A percentile compares a stretch with the other conserved stretches of the same genome.
These are phyloP conservation scores for Brassica napus DNA, from an alignment of 345 rosid genomes.

Conservation along the genomic window Da-Ae NC_063451.1:35863501-35864000, in stretches of 20 bases:
- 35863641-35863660: slow-evolving; percentile 37
- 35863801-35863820: slow-evolving; percentile 22
- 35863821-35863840: slow-evolving; percentile 10
- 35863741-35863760: slow-evolving; percentile 34
- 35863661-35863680: slow-evolving; percentile 27
- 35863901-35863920: not conserved
- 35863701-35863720: slow-evolving; percentile 31
- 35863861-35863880: slow-evolving; percentile 37
- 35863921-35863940: no score
- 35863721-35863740: slow-evolving; percentile 39
- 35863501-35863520: no score
- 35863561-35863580: no score
- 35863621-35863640: slow-evolving; percentile 23
- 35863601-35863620: slow-evolving; percentile 17
- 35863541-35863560: no score
- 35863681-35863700: slow-evolving; percentile 31
- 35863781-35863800: slow-evolving; percentile 31
- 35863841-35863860: slow-evolving; percentile 29
- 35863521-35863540: no score
- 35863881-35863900: slow-evolving; percentile 30
- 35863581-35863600: not conserved
- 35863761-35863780: slow-evolving; percentile 18
- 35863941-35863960: no score
- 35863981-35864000: no score
- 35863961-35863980: no score